These are phyloP conservation scores for Mycosphaerella sp. DNA, from an alignment of 2,329 filamentous ascomycete genomes.

Conservation along the genomic window DNA sequence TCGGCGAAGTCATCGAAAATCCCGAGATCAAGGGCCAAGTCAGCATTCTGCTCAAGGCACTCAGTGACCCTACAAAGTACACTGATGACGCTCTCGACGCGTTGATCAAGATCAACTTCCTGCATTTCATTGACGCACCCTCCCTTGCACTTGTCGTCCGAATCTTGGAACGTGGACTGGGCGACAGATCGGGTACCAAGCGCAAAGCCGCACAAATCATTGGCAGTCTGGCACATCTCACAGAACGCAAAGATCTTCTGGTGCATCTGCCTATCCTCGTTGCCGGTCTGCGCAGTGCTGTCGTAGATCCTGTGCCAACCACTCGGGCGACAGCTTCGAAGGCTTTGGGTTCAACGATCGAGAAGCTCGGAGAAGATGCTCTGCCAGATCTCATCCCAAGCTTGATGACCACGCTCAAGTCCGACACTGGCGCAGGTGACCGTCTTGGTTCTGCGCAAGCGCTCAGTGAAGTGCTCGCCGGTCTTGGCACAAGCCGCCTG, in stretches of 20 bases:
- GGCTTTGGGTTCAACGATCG: conserved; percentile 89
- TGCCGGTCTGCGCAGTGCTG: conserved; percentile 77
- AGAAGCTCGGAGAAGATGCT: conserved; percentile 95
- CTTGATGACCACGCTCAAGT: conserved; percentile 95
- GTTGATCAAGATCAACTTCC: conserved; percentile 95
- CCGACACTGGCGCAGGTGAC: conserved; percentile 93
- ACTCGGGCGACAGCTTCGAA: conserved; percentile 95
- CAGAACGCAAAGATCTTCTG: conserved; percentile 89
- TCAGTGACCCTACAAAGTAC: conserved; percentile 95
- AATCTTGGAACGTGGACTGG: conserved; percentile 86
- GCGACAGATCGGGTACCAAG: conserved; percentile 89
- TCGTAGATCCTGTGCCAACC: conserved; percentile 92
- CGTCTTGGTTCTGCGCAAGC: conserved; percentile 93
- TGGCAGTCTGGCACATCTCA: conserved; percentile 92
- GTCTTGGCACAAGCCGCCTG: conserved; percentile 81
- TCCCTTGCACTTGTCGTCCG: conserved; percentile 91
- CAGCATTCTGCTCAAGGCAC: conserved; percentile 83
- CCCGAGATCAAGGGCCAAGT: conserved; percentile 94
- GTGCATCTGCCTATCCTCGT: conserved; percentile 88
- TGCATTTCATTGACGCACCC: conserved; percentile 96
- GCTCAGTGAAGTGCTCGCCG: conserved; percentile 90
- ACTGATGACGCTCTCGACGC: conserved; percentile 91
- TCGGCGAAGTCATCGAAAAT: conserved; percentile 97
- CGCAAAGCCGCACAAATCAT: conserved; percentile 96
- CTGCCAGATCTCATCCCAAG: conserved; percentile 95